phyloP scores from a whole-genome alignment of 306 rosid species.

The Abrus pulchellus region DNA sequence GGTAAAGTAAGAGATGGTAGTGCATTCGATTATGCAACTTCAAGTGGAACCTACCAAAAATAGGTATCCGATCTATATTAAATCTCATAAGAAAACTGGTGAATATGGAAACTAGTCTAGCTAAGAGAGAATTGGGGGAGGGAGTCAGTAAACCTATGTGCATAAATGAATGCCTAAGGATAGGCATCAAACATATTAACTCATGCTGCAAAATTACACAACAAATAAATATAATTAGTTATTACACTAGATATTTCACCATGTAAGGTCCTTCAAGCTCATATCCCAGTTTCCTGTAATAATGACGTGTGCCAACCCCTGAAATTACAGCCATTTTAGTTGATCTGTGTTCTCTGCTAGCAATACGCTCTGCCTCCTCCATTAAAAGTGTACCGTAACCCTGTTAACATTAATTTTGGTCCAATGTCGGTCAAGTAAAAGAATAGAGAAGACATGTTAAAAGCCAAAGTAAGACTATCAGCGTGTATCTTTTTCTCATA shows the following conservation, averaged over 20 bases:
- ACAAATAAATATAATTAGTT: constrained; percentile 13
- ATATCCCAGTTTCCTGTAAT: constrained; percentile 88
- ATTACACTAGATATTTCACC: constrained; percentile 75
- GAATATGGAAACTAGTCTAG: not conserved
- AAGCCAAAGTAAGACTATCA: not conserved
- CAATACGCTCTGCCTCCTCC: constrained; percentile 96
- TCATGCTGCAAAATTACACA: constrained; percentile 57
- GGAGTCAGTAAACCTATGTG: not conserved
- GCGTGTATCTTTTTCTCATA: not conserved
- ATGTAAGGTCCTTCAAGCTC: constrained; percentile 99
- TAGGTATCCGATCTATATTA: constrained; percentile 1
- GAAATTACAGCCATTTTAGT: constrained; percentile 90
- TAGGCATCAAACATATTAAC: constrained; percentile 35
- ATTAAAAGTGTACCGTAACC: constrained; percentile 97
- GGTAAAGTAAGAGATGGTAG: not conserved
- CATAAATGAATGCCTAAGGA: constrained; percentile 20
- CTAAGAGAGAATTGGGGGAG: not conserved
- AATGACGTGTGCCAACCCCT: constrained; percentile 97
- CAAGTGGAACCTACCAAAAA: not conserved
- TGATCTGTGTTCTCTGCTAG: constrained; percentile 81
- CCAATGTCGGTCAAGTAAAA: constrained; percentile 14
- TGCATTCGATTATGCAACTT: constrained; percentile 10
- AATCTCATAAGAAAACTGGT: constrained; percentile 8
- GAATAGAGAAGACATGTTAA: not conserved
- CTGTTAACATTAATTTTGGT: constrained; percentile 52